phyloP scores from a whole-genome alignment of 805 yeast species.

The Ogataea siamensis region DNA sequence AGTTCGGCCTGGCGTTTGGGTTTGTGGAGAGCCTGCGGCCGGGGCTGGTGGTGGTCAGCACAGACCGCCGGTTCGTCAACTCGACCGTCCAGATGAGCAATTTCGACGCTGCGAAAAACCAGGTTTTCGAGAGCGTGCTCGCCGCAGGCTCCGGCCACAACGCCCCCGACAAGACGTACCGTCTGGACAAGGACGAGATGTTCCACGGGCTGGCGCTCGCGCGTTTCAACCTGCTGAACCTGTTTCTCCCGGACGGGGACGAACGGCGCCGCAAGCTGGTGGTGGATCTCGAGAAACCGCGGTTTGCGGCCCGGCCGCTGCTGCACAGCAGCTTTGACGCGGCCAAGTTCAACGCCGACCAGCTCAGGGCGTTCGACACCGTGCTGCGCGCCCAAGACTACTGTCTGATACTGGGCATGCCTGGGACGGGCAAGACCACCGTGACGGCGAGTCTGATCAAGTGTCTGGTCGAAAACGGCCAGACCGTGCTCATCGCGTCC shows the following conservation, averaged over 20 bases:
- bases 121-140: constrained; percentile 51
- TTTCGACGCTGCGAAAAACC: constrained; percentile 46
- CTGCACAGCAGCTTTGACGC: constrained; percentile 23
- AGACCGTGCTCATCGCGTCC: constrained; percentile 74
- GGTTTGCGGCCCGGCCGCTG: constrained; percentile 30
- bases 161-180: constrained; percentile 36
- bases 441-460: constrained; percentile 76
- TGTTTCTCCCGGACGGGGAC: constrained; percentile 55
- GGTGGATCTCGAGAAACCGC: constrained; percentile 54
- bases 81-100: constrained; percentile 39
- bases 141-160: constrained; percentile 17
- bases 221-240: constrained; percentile 67
- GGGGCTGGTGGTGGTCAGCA: constrained; percentile 45
- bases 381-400: constrained; percentile 71
- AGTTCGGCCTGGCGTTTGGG: constrained; percentile 71
- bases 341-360: constrained; percentile 63
- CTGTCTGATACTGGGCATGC: constrained; percentile 89
- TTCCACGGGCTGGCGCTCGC: constrained; percentile 74
- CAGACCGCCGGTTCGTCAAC: constrained; percentile 48
- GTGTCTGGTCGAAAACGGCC: constrained; percentile 55
- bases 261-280: constrained; percentile 43
- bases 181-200: constrained; percentile 81
- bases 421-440: constrained; percentile 96
- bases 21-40: constrained; percentile 44
- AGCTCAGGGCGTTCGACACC: constrained; percentile 61